These are phyloP conservation scores for Aspergillus versicolor DNA, from an alignment of 2,329 filamentous ascomycete species.

Conservation along the genomic window DNA sequence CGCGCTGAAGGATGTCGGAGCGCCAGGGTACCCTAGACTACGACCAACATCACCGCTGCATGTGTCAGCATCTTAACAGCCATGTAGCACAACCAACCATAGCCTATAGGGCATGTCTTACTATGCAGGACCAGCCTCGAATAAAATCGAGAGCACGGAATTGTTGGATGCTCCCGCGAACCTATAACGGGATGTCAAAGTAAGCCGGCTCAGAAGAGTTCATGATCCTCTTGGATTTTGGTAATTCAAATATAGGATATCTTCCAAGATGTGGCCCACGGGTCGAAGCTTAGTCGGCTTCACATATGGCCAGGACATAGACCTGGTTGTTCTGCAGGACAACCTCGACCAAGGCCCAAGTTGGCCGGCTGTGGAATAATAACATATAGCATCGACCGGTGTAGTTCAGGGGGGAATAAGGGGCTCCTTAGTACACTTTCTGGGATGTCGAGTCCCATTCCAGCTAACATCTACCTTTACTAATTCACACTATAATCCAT, in stretches of 20 bases:
- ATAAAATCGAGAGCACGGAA: conserved; percentile 56
- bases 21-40: conserved; percentile 32
- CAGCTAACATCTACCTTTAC: no score
- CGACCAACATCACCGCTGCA: conserved; percentile 35
- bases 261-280: conserved; percentile 64
- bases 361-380: conserved; percentile 60
- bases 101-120: conserved; percentile 16
- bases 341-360: conserved; percentile 56
- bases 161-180: background rate
- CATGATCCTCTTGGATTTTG: conserved; percentile 47
- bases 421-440: conserved; percentile 31
- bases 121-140: conserved; percentile 44
- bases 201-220: conserved; percentile 27
- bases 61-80: conserved; percentile 4
- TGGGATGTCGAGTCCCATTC: no score
- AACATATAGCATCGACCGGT: conserved; percentile 63
- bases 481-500: no score
- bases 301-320: conserved; percentile 58
- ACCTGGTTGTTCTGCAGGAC: conserved; percentile 37
- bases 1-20: conserved; percentile 38
- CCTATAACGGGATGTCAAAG: background rate
- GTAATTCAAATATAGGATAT: conserved; percentile 59
- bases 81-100: no score
- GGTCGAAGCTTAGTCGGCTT: conserved; percentile 64
- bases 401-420: conserved; percentile 64